Base-by-base conservation (phyloP, 2,329 filamentous ascomycete genomes). In the Sclerotinia minor region DNA sequence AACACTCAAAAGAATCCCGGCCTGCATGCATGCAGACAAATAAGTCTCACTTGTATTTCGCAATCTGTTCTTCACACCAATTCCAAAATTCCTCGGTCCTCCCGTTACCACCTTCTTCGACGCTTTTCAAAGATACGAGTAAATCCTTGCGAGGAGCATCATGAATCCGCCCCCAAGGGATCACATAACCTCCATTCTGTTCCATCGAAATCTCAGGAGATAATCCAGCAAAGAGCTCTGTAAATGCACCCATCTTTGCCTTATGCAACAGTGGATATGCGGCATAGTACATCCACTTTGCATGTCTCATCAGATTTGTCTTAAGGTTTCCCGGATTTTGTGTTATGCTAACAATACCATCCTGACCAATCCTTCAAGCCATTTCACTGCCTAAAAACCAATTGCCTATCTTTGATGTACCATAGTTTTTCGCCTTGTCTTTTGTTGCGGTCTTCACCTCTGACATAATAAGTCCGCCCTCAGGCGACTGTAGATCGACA, bases 161-260 rank as follows among this genome's bases (percentile, higher is more conserved):
- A 67, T 84, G 83, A 79, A 79, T 83, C 15, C 79, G 76, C 6
- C 73, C 71, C 73, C 74, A 75, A 7, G 74, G 73, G n/a, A 74
- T 61, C 5, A 64, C 70, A 71, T 66, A 73, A 24, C 57, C 67
- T 13, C 73, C 71, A 21, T 69, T 44, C 5, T 47, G 41, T 11
- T 44, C 41, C 38, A 58, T 55, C 15, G 44, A 24, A 19, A 69
- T 26, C 13, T 67, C 53, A 4, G 59, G 45, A 2, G 61, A 70
- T 6, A 70, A 35, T 19, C 64, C 64, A 26, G 69, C 64, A 57
- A 49, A 70, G 4, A 67, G 59, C 29, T 69, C 67, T 21, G 70
- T 70, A 55, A 68, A 69, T 26, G 69, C 67, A n/a, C 64, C 64
- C 47, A 57, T 53, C 64, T 44, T 61, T 19, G 67, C 44, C 32